phyloP scores from a whole-genome alignment of 1,139 yeast genomes.

The Hansenula anomala region DNA sequence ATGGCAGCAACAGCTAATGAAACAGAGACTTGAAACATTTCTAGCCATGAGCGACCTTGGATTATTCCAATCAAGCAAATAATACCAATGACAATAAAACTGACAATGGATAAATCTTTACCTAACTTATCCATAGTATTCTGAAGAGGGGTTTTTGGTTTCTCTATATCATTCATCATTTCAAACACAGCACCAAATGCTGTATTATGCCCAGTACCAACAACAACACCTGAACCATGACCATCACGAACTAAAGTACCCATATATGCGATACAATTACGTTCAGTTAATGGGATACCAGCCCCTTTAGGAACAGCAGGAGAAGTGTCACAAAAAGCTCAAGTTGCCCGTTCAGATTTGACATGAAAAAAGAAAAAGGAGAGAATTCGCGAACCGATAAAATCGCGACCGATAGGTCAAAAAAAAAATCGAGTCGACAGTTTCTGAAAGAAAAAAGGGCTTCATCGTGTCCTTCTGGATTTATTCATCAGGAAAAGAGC shows the following conservation, averaged over 20 bases:
- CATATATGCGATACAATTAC: slow-evolving; percentile 83
- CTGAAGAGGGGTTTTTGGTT: slow-evolving; percentile 95
- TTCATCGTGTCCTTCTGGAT: too few relatives aligned
- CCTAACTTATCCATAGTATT: slow-evolving; percentile 93
- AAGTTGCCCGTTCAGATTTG: too few relatives aligned
- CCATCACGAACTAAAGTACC: slow-evolving; percentile 96
- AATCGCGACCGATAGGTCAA: too few relatives aligned
- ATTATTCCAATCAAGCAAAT: slow-evolving; percentile 82
- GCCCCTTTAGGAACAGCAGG: slow-evolving; percentile 16
- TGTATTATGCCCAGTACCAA: slow-evolving; percentile 82
- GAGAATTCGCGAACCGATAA: too few relatives aligned
- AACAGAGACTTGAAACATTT: slow-evolving; percentile 95
- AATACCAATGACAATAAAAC: slow-evolving; percentile 80
- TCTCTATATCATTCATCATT: slow-evolving; percentile 91
- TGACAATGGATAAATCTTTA: slow-evolving; percentile 75
- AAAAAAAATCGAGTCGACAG: too few relatives aligned
- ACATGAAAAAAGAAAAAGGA: too few relatives aligned
- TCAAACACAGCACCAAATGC: slow-evolving; percentile 88
- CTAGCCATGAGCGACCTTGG: slow-evolving; percentile 92
- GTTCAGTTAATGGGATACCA: slow-evolving; percentile 53
- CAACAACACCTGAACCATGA: slow-evolving; percentile 87
- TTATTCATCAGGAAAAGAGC: too few relatives aligned
- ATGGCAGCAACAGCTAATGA: slow-evolving; percentile 97
- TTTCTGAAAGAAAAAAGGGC: too few relatives aligned
- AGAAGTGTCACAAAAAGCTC: too few relatives aligned